Evolutionary conservation across 345 rosid species (phyloP).

Genomic region (Eucalyptus globulus): DNA sequence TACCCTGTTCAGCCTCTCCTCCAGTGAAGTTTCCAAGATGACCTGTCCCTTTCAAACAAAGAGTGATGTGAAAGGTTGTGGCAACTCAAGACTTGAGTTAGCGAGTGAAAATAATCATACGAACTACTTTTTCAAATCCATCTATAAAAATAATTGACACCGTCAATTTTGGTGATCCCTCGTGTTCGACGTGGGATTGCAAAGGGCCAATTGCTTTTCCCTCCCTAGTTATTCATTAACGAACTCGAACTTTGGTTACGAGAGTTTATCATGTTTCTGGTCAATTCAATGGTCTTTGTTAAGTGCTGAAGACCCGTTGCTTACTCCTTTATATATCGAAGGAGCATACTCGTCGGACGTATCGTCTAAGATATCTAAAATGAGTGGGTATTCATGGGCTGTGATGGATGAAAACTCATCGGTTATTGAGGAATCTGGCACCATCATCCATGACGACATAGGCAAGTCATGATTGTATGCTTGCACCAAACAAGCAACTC

Average conservation of each 20-base stretch:
- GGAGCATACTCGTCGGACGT: too few relatives aligned
- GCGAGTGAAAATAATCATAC: not conserved
- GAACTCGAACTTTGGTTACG: not conserved
- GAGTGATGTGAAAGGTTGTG: not conserved
- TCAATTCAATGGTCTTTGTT: not conserved
- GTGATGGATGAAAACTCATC: too few relatives aligned
- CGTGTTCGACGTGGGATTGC: not conserved
- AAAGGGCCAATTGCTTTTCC: not conserved
- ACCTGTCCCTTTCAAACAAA: not conserved
- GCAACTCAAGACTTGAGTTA: not conserved
- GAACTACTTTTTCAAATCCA: not conserved
- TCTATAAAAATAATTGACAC: not conserved
- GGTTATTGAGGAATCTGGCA: too few relatives aligned
- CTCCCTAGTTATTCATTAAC: not conserved
- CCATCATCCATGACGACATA: too few relatives aligned
- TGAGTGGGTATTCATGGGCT: too few relatives aligned
- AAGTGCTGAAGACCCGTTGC: not conserved
- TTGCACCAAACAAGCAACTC: too few relatives aligned
- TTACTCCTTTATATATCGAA: not conserved
- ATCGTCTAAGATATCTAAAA: too few relatives aligned
- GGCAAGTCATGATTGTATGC: too few relatives aligned
- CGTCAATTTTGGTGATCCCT: not conserved
- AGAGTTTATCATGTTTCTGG: not conserved
- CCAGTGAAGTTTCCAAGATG: not conserved
- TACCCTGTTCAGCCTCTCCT: not conserved